Percentiles rank a stretch among this genome's conserved stretches.
Conservation (phyloP, 345 rosid genomes). For the Eucalyptus erythrocorys region DNA sequence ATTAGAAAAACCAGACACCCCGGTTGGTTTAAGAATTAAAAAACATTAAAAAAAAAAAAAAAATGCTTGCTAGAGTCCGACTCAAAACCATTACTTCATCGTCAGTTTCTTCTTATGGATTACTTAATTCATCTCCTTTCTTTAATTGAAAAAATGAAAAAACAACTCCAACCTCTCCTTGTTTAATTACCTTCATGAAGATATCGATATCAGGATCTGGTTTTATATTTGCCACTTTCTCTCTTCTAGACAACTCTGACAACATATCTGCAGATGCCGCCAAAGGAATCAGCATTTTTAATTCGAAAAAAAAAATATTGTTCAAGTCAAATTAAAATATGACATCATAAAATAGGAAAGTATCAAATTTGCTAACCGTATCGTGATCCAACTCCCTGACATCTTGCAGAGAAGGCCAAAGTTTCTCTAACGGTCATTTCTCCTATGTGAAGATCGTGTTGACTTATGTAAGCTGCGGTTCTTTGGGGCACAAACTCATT, state of each 20-base stretch:
- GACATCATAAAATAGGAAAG: not conserved
- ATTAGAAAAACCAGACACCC: too few relatives aligned
- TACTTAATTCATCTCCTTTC: not conserved
- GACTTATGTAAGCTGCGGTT: constrained; percentile 27
- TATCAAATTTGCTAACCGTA: constrained; percentile 24
- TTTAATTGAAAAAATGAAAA: not conserved
- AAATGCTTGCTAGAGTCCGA: not conserved
- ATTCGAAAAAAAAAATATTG: not conserved
- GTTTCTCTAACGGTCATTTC: constrained; percentile 40
- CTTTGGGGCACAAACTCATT: constrained; percentile 24
- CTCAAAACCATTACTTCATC: not conserved
- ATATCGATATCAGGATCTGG: constrained; percentile 26
- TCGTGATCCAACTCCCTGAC: constrained; percentile 61
- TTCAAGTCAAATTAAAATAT: not conserved
- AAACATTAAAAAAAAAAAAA: too few relatives aligned
- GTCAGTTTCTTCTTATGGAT: not conserved
- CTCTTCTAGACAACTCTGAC: constrained; percentile 29
- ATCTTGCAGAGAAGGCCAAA: constrained; percentile 57
- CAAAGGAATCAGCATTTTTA: not conserved
- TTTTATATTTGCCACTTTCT: constrained; percentile 26
- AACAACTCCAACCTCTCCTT: not conserved
- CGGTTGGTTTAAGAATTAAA: too few relatives aligned
- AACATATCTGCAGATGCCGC: constrained; percentile 10
- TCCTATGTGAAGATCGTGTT: constrained; percentile 27
- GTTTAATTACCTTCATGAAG: constrained; percentile 26